Percentiles rank a stretch among this genome's conserved stretches.
Conservation (phyloP, 768 basidiomycete genomes). For the Serendipita indica region DNA sequence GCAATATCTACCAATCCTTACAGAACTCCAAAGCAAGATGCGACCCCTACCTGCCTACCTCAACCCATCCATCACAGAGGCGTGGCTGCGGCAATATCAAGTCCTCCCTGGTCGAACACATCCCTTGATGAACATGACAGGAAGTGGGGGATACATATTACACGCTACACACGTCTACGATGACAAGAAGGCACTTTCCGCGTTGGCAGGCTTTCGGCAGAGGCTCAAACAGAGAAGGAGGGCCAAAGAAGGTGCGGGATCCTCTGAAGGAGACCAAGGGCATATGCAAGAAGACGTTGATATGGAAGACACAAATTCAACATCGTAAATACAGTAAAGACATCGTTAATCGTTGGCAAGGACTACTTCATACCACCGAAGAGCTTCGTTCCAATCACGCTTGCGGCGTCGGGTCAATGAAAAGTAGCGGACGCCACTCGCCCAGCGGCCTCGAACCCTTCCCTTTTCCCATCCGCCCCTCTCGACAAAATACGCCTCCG, state of each 20-base stretch:
- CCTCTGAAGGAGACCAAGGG: neutral
- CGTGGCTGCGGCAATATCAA: constrained; percentile 83
- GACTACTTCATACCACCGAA: constrained; percentile 56
- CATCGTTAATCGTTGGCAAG: neutral
- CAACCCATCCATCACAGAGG: constrained; percentile 66
- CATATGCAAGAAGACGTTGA: neutral
- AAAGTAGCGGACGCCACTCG: constrained; percentile 59
- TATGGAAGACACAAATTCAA: no score
- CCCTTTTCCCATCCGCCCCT: constrained; percentile 57
- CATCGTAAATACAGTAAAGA: neutral
- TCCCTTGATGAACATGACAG: constrained; percentile 83
- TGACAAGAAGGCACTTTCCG: constrained; percentile 45
- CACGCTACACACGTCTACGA: constrained; percentile 80
- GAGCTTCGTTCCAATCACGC: constrained; percentile 80
- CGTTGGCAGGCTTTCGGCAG: constrained; percentile 22
- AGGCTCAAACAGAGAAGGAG: neutral
- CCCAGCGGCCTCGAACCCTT: constrained; percentile 20
- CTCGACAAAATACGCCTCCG: constrained; percentile 48
- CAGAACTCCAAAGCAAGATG: constrained; percentile 59
- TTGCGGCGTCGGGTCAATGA: constrained; percentile 65
- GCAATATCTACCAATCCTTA: constrained; percentile 40
- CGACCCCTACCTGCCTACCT: constrained; percentile 53
- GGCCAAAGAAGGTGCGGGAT: neutral
- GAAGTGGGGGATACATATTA: constrained; percentile 77
- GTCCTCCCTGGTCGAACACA: constrained; percentile 94